Evolutionary conservation across 2,329 filamentous ascomycete species (phyloP).

Genomic region (Neofusicoccum parvum): DNA sequence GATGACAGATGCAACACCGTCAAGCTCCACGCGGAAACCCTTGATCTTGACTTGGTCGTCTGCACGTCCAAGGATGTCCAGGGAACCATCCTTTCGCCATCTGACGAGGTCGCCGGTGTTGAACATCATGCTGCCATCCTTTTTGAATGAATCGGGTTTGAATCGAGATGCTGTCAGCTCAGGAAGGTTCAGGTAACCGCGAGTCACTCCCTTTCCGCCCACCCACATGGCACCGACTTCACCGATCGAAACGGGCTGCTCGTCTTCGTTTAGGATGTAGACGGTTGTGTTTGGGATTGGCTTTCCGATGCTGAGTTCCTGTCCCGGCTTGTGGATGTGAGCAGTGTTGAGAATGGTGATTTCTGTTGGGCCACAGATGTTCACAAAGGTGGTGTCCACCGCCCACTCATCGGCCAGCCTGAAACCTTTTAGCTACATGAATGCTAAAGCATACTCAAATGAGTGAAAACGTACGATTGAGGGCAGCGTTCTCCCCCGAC

Average conservation of each 20-base stretch:
- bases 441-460: not conserved
- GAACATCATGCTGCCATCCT: constrained; percentile 60
- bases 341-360: constrained; percentile 63
- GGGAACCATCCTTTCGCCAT: constrained; percentile 56
- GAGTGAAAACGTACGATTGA: constrained; percentile 41
- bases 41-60: constrained; percentile 67
- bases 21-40: constrained; percentile 64
- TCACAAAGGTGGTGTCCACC: constrained; percentile 41
- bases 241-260: constrained; percentile 51
- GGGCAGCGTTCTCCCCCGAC: constrained; percentile 59
- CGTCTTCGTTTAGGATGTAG: constrained; percentile 56
- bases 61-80: constrained; percentile 59
- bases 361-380: constrained; percentile 63
- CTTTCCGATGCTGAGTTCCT: constrained; percentile 55
- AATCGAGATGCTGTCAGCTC: constrained; percentile 55
- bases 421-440: not conserved
- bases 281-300: constrained; percentile 61
- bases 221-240: constrained; percentile 59
- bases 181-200: constrained; percentile 58
- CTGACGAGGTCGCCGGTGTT: constrained; percentile 62
- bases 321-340: constrained; percentile 52
- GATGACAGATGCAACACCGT: constrained; percentile 51
- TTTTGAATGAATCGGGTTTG: constrained; percentile 53
- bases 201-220: constrained; percentile 57
- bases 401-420: constrained; percentile 61